A percentile compares a stretch with the other conserved stretches of the same genome.
These are phyloP conservation scores for Colletotrichum tabaci DNA, from an alignment of 2,329 filamentous ascomycete genomes.

Conservation along the genomic window DNA sequence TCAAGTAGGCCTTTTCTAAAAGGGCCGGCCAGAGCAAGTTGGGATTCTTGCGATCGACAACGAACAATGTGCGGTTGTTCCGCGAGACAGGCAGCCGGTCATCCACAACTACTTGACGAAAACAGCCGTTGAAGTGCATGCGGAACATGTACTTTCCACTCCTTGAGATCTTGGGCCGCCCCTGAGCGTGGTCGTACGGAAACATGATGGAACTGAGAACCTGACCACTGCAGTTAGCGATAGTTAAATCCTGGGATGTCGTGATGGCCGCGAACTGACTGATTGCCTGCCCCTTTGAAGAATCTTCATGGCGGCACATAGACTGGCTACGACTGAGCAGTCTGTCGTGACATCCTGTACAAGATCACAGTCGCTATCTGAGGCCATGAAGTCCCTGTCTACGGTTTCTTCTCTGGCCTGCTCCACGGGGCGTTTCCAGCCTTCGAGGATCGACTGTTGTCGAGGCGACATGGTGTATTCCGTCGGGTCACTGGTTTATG, in stretches of 20 bases:
- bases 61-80: slow-evolving; percentile 83
- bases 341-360: slow-evolving; percentile 97
- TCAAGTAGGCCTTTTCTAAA: slow-evolving; percentile 96
- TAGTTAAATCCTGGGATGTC: background rate
- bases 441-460: slow-evolving; percentile 83
- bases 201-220: slow-evolving; percentile 81
- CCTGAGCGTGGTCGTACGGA: slow-evolving; percentile 76
- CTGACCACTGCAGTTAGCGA: slow-evolving; percentile 55
- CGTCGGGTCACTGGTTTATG: slow-evolving; percentile 72
- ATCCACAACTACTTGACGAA: slow-evolving; percentile 88
- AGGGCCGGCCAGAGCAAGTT: slow-evolving; percentile 91
- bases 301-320: slow-evolving; percentile 85
- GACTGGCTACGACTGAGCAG: slow-evolving; percentile 95
- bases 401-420: slow-evolving; percentile 63
- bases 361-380: slow-evolving; percentile 78
- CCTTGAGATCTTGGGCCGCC: slow-evolving; percentile 74
- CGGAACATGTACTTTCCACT: slow-evolving; percentile 93
- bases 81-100: slow-evolving; percentile 87
- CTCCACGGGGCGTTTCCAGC: slow-evolving; percentile 85
- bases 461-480: slow-evolving; percentile 80
- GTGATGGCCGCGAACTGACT: slow-evolving; percentile 60
- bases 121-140: slow-evolving; percentile 97
- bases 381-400: slow-evolving; percentile 68
- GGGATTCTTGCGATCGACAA: slow-evolving; percentile 87
- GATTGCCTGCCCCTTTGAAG: slow-evolving; percentile 77